phyloP scores from a whole-genome alignment of 139 green algal genomes.

The Tetradesmus obliquus region DNA sequence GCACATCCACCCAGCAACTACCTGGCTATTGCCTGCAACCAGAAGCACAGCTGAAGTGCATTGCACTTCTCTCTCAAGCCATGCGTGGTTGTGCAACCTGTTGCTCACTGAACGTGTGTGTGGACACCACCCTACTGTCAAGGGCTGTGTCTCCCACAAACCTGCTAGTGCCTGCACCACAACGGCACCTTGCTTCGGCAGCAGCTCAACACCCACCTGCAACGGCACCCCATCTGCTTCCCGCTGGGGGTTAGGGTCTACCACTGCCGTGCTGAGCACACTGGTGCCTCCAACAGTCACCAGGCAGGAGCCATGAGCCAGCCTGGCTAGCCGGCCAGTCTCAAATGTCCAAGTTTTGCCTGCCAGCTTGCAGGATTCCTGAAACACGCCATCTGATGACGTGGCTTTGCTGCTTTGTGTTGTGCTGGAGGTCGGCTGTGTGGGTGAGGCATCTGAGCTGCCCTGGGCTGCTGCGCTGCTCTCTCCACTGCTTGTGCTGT shows the following conservation, averaged over 20 bases:
- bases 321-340: slow-evolving; percentile 71
- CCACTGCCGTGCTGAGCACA: slow-evolving; percentile 74
- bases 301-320: slow-evolving; percentile 74
- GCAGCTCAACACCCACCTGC: slow-evolving; percentile 39
- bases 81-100: no score
- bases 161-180: background rate
- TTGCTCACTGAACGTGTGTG: no score
- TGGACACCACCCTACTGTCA: no score
- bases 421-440: background rate
- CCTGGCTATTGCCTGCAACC: no score
- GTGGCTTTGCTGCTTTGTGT: background rate
- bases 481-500: background rate
- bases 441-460: background rate
- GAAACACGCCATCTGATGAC: background rate
- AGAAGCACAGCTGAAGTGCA: no score
- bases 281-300: slow-evolving; percentile 61
- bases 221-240: slow-evolving; percentile 51
- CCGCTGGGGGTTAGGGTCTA: slow-evolving; percentile 33
- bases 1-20: no score
- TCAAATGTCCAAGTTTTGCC: slow-evolving; percentile 68
- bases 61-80: no score
- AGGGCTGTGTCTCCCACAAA: no score
- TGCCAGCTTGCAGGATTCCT: slow-evolving; percentile 15
- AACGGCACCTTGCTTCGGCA: background rate
- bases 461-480: background rate